A percentile compares a stretch with the other conserved stretches of the same genome.
Evolutionary conservation across 495 filamentous ascomycete genomes (phyloP).

Genomic region (Bacidia gigantensis): DNA sequence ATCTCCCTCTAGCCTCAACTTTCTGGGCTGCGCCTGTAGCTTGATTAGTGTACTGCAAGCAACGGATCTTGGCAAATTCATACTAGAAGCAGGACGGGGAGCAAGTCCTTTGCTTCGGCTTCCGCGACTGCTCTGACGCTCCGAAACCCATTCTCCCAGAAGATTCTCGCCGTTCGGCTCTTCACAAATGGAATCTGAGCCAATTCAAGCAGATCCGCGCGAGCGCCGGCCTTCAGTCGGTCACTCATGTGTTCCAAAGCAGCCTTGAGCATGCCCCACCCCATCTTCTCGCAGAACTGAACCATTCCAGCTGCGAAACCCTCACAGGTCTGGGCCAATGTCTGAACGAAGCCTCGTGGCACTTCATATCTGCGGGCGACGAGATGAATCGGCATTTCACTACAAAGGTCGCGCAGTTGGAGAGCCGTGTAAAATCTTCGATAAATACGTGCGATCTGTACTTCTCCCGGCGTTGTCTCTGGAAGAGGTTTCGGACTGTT

Average conservation of each 20-base stretch:
- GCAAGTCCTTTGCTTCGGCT: slow-evolving; percentile 50
- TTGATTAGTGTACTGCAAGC: slow-evolving; percentile 2
- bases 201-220: slow-evolving; percentile 57
- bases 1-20: slow-evolving; percentile 40
- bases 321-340: slow-evolving; percentile 57
- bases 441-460: slow-evolving; percentile 49
- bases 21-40: slow-evolving; percentile 45
- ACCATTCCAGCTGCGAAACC: slow-evolving; percentile 69
- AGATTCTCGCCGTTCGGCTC: slow-evolving; percentile 58
- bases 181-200: slow-evolving; percentile 67
- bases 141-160: slow-evolving; percentile 66
- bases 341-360: slow-evolving; percentile 58
- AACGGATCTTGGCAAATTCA: background rate
- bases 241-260: slow-evolving; percentile 67
- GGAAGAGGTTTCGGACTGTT: slow-evolving; percentile 50
- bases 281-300: slow-evolving; percentile 63
- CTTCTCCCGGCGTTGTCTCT: slow-evolving; percentile 47
- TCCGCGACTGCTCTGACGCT: slow-evolving; percentile 54
- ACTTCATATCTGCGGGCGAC: slow-evolving; percentile 58
- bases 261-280: slow-evolving; percentile 60
- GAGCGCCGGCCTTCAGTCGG: slow-evolving; percentile 59
- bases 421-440: slow-evolving; percentile 68
- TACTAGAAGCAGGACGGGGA: slow-evolving; percentile 58
- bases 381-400: slow-evolving; percentile 56
- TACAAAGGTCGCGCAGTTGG: slow-evolving; percentile 70